Evolutionary conservation across 208 protist species (phyloP).

Genomic region (Crithidia expoeki): DNA sequence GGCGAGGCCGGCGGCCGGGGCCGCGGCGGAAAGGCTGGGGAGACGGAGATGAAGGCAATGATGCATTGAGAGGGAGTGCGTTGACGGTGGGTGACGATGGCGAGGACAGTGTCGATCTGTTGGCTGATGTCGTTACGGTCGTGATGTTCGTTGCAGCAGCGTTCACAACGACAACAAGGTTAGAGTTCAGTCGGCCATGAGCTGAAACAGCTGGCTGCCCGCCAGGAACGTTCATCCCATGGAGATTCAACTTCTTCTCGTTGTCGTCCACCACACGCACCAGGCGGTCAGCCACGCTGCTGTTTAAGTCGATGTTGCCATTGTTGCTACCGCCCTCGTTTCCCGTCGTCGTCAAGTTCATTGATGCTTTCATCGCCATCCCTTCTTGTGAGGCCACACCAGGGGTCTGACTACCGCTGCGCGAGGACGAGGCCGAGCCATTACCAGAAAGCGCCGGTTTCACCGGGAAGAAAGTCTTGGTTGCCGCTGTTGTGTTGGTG

Average conservation of each 20-base stretch:
- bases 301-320: neutral
- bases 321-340: neutral
- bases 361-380: neutral
- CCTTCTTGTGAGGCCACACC: neutral
- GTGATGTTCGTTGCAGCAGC: too few relatives aligned
- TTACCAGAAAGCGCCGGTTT: neutral
- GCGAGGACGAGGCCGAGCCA: neutral
- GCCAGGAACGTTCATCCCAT: too few relatives aligned
- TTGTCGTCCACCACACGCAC: neutral
- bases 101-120: neutral
- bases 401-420: conserved; percentile 8
- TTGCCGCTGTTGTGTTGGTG: neutral
- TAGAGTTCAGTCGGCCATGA: too few relatives aligned
- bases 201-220: too few relatives aligned
- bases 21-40: conserved; percentile 12
- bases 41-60: neutral
- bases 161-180: too few relatives aligned
- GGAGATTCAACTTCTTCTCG: too few relatives aligned
- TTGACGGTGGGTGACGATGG: neutral
- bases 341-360: neutral
- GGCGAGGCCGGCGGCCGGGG: conserved; percentile 20
- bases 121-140: too few relatives aligned
- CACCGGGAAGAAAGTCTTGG: neutral
- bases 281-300: neutral
- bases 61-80: too few relatives aligned